phyloP scores from a whole-genome alignment of 1,139 yeast genomes.

The Blastobotrys apis region DNA sequence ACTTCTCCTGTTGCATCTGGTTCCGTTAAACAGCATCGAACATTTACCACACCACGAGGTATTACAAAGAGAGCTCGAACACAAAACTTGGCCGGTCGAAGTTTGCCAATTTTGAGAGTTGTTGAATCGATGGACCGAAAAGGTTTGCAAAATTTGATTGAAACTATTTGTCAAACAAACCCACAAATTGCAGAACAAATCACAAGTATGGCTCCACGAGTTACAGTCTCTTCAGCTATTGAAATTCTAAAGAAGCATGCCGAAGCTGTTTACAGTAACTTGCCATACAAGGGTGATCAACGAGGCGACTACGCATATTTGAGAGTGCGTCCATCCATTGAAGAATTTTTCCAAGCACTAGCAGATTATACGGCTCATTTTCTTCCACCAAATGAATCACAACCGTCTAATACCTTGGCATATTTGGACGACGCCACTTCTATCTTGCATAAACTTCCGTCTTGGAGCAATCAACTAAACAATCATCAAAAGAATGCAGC shows the following conservation, averaged over 20 bases:
- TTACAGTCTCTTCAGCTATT: conserved; percentile 52
- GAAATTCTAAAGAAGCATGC: conserved; percentile 48
- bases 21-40: background rate
- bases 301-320: conserved; percentile 83
- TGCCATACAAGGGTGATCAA: conserved; percentile 52
- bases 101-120: conserved; percentile 55
- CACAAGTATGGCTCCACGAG: conserved; percentile 51
- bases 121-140: conserved; percentile 63
- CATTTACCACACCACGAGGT: conserved; percentile 2
- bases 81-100: conserved; percentile 32
- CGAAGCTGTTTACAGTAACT: conserved; percentile 43
- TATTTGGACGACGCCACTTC: conserved; percentile 66
- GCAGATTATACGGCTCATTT: conserved; percentile 76
- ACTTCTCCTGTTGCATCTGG: background rate
- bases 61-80: conserved; percentile 23
- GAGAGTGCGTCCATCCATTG: conserved; percentile 67
- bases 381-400: conserved; percentile 71
- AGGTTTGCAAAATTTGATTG: conserved; percentile 51
- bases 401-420: conserved; percentile 53
- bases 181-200: conserved; percentile 61
- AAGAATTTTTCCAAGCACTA: conserved; percentile 72
- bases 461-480: conserved; percentile 64
- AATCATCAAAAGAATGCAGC: conserved; percentile 71
- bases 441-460: conserved; percentile 65
- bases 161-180: conserved; percentile 50